Evolutionary conservation across 2,329 filamentous ascomycete genomes (phyloP), one percentile per base, ranked within the genome.

Genomic region (Passalora sequoiae): DNA sequence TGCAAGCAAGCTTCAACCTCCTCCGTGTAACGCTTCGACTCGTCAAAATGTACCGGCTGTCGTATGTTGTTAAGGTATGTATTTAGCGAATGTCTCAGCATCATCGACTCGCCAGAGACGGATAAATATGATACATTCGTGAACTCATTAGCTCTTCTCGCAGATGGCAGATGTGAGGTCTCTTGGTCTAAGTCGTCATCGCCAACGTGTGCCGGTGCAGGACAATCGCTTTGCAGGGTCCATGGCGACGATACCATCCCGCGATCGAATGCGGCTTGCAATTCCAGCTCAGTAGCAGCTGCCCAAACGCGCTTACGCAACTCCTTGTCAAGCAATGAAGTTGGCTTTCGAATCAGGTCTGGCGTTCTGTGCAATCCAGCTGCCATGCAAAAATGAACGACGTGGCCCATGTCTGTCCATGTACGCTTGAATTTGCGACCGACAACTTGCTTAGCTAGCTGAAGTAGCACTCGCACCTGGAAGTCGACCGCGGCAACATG

Each of bases 241-340:
- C 60, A 66, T 1, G 66, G 57, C 1, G 64, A 61, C 4, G 69
- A 66, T 2, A 73, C 69, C 63, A 80, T 73, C 1, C 77, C 77
- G 9, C 68, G 67, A 47, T 79, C 75, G 10, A 79, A 61, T 1
- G 74, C 73, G 0, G 73, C 68, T 51, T 79, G 75, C 2, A 78
- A 57, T 43, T 80, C 76, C 19, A 80, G 60, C 51, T 80, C 76
- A 7, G 75, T 60, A 7, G 78, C 74, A 1, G 76, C 77, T 2
- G 66, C 68, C 77, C 77, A 81, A 2, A 81, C 61, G 31, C 77
- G 68, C 40, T 74, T 68, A 39, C 76, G 70, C 69, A 76, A 72
- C 45, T 76, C 71, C 40, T 71, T 69, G 29, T 76, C 71, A 21
- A 73, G 72, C 2, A 64, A 58, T 3, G 62, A 63, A 7, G 68